Conservation (phyloP, 1,284 basidiomycete species). For the Puccinia novopanici region DNA sequence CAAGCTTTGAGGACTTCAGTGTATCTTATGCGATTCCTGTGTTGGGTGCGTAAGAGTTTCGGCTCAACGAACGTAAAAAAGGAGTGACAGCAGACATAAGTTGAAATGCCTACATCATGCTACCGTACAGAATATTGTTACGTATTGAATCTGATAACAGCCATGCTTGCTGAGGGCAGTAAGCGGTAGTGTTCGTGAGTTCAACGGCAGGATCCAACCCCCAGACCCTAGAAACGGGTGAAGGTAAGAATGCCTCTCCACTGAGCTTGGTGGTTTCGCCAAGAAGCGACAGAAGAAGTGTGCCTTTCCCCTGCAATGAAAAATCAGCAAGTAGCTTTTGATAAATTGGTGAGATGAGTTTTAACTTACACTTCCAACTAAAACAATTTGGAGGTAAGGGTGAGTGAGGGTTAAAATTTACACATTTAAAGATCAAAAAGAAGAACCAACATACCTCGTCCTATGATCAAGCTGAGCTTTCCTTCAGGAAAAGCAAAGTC, state of each 20-base stretch:
- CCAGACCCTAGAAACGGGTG: conserved; percentile 60
- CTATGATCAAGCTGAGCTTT: conserved; percentile 60
- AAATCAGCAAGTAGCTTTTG: conserved; percentile 54
- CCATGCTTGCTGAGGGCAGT: conserved; percentile 86
- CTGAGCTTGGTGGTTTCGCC: conserved; percentile 64
- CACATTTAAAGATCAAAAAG: background rate
- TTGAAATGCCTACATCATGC: conserved; percentile 57
- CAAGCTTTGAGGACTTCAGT: conserved; percentile 61
- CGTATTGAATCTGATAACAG: conserved; percentile 73
- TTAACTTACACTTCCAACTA: conserved; percentile 1
- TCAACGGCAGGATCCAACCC: conserved; percentile 64
- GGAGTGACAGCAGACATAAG: too few relatives aligned
- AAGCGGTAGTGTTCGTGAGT: conserved; percentile 74
- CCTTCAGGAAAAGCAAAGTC: conserved; percentile 65
- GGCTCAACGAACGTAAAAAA: background rate
- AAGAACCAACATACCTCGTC: conserved; percentile 53
- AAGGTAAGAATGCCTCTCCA: conserved; percentile 64
- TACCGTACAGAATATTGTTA: conserved; percentile 79
- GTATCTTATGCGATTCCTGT: conserved; percentile 36
- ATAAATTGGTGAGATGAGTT: background rate
- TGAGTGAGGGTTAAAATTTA: background rate
- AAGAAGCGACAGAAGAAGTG: conserved; percentile 65
- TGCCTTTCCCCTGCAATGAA: conserved; percentile 62
- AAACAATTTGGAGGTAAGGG: background rate
- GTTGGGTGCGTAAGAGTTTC: background rate